These are phyloP conservation scores for Tremella fuciformis DNA, from an alignment of 768 basidiomycete genomes.

Conservation along the genomic window DNA sequence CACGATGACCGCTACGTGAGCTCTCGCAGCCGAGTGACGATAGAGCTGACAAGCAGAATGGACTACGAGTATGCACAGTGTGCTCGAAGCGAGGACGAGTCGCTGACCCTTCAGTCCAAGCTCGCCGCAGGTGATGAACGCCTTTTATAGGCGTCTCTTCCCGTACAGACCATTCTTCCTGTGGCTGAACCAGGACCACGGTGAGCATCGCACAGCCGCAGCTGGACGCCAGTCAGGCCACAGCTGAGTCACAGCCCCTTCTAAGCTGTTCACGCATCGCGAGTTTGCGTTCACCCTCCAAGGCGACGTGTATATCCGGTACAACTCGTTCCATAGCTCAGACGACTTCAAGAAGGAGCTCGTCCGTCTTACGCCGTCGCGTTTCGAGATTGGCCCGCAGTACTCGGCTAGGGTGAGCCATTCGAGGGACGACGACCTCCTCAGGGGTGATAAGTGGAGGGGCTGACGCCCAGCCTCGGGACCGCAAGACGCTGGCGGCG, in stretches of 20 bases:
- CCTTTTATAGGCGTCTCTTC: slow-evolving; percentile 85
- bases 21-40: too few relatives aligned
- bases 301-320: slow-evolving; percentile 88
- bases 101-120: slow-evolving; percentile 33
- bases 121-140: slow-evolving; percentile 66
- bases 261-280: slow-evolving; percentile 81
- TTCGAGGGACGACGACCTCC: too few relatives aligned
- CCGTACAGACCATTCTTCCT: slow-evolving; percentile 90
- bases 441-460: background rate
- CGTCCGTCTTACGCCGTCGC: slow-evolving; percentile 75
- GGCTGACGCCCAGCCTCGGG: slow-evolving; percentile 65
- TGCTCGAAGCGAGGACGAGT: background rate
- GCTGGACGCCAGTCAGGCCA: too few relatives aligned
- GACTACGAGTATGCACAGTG: slow-evolving; percentile 26
- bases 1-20: too few relatives aligned
- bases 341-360: slow-evolving; percentile 93
- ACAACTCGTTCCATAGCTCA: slow-evolving; percentile 78
- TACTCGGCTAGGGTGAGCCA: slow-evolving; percentile 78
- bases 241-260: slow-evolving; percentile 53
- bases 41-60: slow-evolving; percentile 21
- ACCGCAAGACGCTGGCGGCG: slow-evolving; percentile 77
- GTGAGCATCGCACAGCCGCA: slow-evolving; percentile 45
- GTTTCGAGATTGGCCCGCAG: slow-evolving; percentile 95
- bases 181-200: slow-evolving; percentile 91
- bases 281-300: slow-evolving; percentile 93